Evolutionary conservation across 495 filamentous ascomycete genomes (phyloP), one percentile per base, ranked within the genome.

Genomic region (Trichoderma gamsii): DNA sequence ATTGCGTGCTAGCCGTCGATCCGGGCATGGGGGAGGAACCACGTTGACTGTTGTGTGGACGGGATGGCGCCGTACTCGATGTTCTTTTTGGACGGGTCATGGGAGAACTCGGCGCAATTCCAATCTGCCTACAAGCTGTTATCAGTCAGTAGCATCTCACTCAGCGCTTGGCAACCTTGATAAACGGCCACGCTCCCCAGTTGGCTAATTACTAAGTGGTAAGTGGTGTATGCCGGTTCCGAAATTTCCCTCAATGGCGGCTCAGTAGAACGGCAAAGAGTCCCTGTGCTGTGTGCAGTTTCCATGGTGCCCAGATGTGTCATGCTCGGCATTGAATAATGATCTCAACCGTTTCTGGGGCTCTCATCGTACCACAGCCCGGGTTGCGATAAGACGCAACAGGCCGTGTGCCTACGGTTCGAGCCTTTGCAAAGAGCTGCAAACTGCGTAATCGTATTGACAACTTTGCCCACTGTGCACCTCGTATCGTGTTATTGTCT

Each of bases 1-100:
- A 23, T 38, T 32, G 56, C 12, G 56, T 52, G 56, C 56, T 61
- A 61, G 56, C 56, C 56, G 56, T 61, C 56, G 56, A 61, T 61
- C 56, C 23, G 56, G 35, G 56, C 56, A 61, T 61, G 56, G 56
- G 56, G 44, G 3, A 29, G 29, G 56, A 23, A 52, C 56, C 56
- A 61, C 56, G 56, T 61, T 61, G 56, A 18, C 27, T 12, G 56
- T 61, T 35, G 56, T 32, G 56, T 61, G 56, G 56, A 61, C 56
- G 56, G 56, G 56, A 61, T 61, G 56, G 35, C 56, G 56, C 56
- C 56, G 56, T 7, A 25, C 7, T 38, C 35, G 35, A 15, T 21
- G 56, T 38, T 38, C 35, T 61, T 29, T 52, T 27, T 23, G 23
- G 11, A 25, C 13, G 11, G 12, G 29, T 8, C 23, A 61, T 61